A percentile compares a stretch with the other conserved stretches of the same genome.
Conservation (phyloP, 2,329 filamentous ascomycete genomes). For the Penicillium polonicum region DNA sequence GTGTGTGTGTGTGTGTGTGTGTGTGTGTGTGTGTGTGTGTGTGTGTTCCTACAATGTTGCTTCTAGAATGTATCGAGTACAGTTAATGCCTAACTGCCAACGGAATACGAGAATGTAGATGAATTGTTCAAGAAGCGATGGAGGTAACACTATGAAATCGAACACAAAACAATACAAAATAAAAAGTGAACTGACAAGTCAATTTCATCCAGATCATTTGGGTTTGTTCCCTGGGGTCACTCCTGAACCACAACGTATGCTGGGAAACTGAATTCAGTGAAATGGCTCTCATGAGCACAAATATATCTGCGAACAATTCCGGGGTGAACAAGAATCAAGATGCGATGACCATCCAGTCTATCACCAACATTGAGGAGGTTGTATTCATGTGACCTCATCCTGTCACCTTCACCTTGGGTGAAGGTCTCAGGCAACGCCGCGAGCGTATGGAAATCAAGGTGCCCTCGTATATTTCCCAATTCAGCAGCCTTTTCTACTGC, state of each 20-base stretch:
- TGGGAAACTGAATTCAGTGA: too few relatives aligned
- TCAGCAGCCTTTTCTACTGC: background rate
- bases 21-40: too few relatives aligned
- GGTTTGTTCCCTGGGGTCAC: background rate
- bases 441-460: background rate
- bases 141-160: too few relatives aligned
- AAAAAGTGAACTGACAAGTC: background rate
- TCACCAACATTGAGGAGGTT: background rate
- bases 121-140: too few relatives aligned
- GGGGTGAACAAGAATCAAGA: background rate
- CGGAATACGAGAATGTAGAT: too few relatives aligned
- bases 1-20: too few relatives aligned
- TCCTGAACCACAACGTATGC: background rate
- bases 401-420: background rate
- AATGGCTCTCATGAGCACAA: fast-evolving
- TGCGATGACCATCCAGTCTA: background rate
- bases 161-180: background rate
- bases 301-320: background rate
- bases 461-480: background rate
- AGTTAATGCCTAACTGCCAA: too few relatives aligned
- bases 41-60: too few relatives aligned
- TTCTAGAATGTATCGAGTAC: too few relatives aligned
- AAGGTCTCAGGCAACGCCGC: background rate
- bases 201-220: background rate
- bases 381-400: background rate